Percentiles rank a stretch among this genome's conserved stretches.
These are phyloP conservation scores for Colletotrichum australisinense DNA, from an alignment of 2,329 filamentous ascomycete genomes.

Conservation along the genomic window DNA sequence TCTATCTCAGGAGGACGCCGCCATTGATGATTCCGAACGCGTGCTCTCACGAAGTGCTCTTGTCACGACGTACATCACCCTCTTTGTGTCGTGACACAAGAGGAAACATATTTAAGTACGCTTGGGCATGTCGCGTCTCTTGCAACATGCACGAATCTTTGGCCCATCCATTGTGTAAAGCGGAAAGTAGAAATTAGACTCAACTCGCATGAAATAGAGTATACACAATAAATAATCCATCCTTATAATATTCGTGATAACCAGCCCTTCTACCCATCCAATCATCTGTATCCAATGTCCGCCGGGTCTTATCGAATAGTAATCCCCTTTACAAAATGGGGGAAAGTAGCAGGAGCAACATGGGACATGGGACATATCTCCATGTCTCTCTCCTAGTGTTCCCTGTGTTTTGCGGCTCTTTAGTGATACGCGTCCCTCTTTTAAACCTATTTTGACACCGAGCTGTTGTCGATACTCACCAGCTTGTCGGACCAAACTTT, in stretches of 20 bases:
- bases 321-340: neutral
- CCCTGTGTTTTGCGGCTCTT: neutral
- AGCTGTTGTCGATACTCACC: slow-evolving; percentile 50
- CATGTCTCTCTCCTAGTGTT: neutral
- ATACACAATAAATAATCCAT: slow-evolving; percentile 21
- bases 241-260: slow-evolving; percentile 1
- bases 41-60: too few species aligned
- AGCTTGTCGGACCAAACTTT: slow-evolving; percentile 70
- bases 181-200: slow-evolving; percentile 5
- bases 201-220: slow-evolving; percentile 4
- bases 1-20: too few species aligned
- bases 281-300: neutral
- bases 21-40: too few species aligned
- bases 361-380: too few species aligned
- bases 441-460: slow-evolving; percentile 1
- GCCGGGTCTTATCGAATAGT: neutral
- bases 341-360: neutral
- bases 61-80: too few species aligned
- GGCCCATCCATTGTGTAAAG: neutral
- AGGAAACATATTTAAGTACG: too few species aligned
- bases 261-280: slow-evolving; percentile 15
- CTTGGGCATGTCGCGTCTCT: rapidly evolving
- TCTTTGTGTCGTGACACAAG: too few species aligned
- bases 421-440: slow-evolving; percentile 5
- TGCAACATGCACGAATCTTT: neutral